Base-by-base conservation (phyloP, 192 early-diverging fungal species). In the Chytriomyces sp. region DNA sequence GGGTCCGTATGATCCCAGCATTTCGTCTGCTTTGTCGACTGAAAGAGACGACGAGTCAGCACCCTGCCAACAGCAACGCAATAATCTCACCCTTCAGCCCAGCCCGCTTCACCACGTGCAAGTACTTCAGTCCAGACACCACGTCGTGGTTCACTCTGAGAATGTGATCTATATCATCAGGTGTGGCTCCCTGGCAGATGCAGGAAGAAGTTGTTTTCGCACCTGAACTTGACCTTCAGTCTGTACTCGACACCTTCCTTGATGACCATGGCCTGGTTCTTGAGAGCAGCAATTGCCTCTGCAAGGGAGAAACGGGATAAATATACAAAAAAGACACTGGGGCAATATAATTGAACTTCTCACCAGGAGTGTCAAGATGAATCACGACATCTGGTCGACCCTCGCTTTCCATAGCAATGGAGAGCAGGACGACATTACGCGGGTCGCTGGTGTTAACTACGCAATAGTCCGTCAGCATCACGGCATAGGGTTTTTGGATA, bases 1-100 rank as follows among this genome's bases (percentile, higher is more conserved):
- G 48, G 97, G 96, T 47, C 96, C 96, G 77, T 96, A 99, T 72
- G 92, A 94, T 68, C 97, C 97, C 79, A 97, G 89, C 96, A 99
- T 98, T 78, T 96, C 94, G 78, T 99, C 95, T 69, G 87, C 89
- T 85, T 91, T 94, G 78, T 98, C 97, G 44, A 97, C 93, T 87
- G 79, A 61, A 43, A 46, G 24, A 28, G 11, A 61, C 4, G 9
- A 67, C 28, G 70, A 78, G 23, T 9, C 9, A 74, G 20, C 10
- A 50, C 26, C 24, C 11, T 79, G 60, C 44, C n/a, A 7, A 53
- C 35, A 45, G 11, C 35, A 24, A 61, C 16, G 18, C 26, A 60
- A 44, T 18, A 20, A 64, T 61, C 43, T 57, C 77, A 92, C 91
- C 88, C 62, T 76, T 80, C 59, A 96, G 83, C n/a, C 92, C 92